These are phyloP conservation scores for Pichia eremophila DNA, from an alignment of 805 yeast species.

Conservation along the genomic window DNA sequence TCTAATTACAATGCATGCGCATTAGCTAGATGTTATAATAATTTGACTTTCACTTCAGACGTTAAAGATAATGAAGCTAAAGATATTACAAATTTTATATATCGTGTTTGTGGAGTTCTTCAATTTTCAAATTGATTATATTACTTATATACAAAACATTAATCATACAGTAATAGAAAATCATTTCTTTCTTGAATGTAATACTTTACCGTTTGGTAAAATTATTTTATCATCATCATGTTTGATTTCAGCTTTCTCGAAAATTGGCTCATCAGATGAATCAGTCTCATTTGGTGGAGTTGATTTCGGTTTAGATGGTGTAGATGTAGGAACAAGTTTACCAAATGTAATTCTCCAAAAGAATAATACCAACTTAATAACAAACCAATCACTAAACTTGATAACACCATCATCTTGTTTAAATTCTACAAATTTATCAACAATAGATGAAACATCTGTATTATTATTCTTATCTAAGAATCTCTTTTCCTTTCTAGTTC, in stretches of 20 bases:
- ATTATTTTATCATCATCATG: neutral
- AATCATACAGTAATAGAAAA: neutral
- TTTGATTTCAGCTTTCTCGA: neutral
- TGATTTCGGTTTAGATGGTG: neutral
- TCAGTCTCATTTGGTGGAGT: neutral
- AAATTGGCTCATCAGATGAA: neutral
- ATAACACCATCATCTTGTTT: constrained; percentile 6
- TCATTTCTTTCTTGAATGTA: constrained; percentile 7
- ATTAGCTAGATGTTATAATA: neutral
- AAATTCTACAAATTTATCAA: constrained; percentile 5
- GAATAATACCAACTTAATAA: neutral
- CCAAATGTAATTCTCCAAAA: constrained; percentile 1
- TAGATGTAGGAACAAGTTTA: neutral
- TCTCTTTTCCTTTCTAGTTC: constrained; percentile 11
- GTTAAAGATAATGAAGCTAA: neutral
- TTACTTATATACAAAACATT: too few species aligned
- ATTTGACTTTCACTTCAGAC: neutral
- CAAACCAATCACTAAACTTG: constrained; percentile 1
- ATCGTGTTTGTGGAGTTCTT: neutral
- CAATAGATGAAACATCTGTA: neutral
- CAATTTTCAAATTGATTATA: neutral
- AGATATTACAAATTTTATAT: neutral
- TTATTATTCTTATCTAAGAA: neutral
- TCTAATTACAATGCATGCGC: neutral
- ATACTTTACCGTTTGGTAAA: constrained; percentile 6